phyloP scores from a whole-genome alignment of 208 protist genomes.

The Acanthamoeba pearcei region DNA sequence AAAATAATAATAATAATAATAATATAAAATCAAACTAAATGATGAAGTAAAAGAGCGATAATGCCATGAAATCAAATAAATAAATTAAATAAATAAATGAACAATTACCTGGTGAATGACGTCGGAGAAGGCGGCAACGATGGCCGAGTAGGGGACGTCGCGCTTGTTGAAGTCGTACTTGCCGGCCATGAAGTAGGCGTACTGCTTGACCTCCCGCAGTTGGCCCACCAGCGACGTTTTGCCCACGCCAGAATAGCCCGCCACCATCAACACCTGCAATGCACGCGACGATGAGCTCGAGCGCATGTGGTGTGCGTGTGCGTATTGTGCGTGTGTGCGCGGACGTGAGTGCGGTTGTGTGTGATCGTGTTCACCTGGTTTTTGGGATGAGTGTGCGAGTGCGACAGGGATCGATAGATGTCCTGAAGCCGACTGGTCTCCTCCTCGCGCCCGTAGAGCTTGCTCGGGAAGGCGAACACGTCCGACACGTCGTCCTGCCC shows the following conservation, averaged over 20 bases:
- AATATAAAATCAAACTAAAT: no score
- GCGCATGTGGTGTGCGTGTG: neutral
- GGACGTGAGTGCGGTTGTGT: no score
- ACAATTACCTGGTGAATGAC: conserved; percentile 54
- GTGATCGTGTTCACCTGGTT: conserved; percentile 16
- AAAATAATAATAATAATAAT: no score
- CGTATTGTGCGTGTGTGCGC: no score
- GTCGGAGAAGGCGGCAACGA: conserved; percentile 39
- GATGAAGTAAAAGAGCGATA: no score
- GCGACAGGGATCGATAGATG: conserved; percentile 32
- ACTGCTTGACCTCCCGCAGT: conserved; percentile 47
- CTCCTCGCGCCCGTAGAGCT: conserved; percentile 61
- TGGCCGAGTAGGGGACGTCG: conserved; percentile 72
- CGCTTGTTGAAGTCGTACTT: conserved; percentile 75
- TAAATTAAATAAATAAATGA: no score
- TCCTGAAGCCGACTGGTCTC: neutral
- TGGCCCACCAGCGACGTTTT: conserved; percentile 58
- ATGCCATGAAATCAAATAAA: no score
- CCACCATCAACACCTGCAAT: conserved; percentile 22
- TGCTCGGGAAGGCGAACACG: conserved; percentile 32
- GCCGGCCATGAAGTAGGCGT: conserved; percentile 61
- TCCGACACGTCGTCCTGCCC: conserved; percentile 64
- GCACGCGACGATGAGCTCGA: neutral
- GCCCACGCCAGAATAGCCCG: conserved; percentile 61
- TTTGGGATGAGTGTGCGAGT: neutral